Base-by-base conservation (phyloP, 2,329 filamentous ascomycete genomes). In the Beauveria sp. region DNA sequence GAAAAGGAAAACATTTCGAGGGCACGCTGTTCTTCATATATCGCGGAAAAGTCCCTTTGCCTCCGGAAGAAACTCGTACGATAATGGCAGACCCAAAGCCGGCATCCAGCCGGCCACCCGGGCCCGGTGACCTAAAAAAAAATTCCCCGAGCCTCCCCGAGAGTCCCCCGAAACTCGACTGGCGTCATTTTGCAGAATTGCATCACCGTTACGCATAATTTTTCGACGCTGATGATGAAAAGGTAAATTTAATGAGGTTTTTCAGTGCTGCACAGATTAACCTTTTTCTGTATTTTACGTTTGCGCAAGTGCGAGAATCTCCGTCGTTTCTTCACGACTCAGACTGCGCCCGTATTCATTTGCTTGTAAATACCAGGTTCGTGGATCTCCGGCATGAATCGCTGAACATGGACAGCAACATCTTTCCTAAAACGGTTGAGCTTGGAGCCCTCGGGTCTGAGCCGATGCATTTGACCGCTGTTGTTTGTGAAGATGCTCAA, bases 31-130 rank as follows among this genome's bases (percentile, higher is more conserved):
- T 34, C 40, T 53, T 52, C 18, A 60, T 60, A 60, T 60, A 60
- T 52, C 34, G 49, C 26, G 49, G 4, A 49, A 34, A 42, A 22
- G 14, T 24, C 26, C 2, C 24, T 34, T 38, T 10, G 28, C 20
- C 10, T 47, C 58, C 50, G 58, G 22, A 54, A 60, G 50, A 60
- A 60, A 60, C 49, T 60, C 58, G 58, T 60, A 60, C 58, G 58
- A 60, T 54, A 60, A 60, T 54, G 18, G 6, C 26, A 22, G 45
- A 2, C 38, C 47, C 40, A 40, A 52, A 60, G 16, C 57, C 49
- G 47, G 18, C 26, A 40, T 26, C 38, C 47, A 60, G 38, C 49
- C 49, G 24, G 49, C 38, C 22, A 22, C 22, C 55, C 46, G 56
- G 26, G 26, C 34, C 55, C 22, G 56, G n/a, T 30, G 26, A 18